Evolutionary conservation across 768 basidiomycete species (phyloP), one percentile per base, ranked within the genome.

Genomic region (Tricholoma saponaceum): DNA sequence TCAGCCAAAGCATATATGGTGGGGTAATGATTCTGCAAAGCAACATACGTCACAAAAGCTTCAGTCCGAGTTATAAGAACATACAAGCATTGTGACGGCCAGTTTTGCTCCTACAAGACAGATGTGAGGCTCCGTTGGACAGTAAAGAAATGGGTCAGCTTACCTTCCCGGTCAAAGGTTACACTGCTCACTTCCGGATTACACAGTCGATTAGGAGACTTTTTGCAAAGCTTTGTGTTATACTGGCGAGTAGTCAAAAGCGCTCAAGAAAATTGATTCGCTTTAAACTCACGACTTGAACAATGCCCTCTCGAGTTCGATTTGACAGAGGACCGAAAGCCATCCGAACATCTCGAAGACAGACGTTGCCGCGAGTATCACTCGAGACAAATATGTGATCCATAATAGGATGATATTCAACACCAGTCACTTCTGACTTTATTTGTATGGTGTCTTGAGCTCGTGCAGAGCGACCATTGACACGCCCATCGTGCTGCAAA

Each of bases 121-220:
- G 8, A 51, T 37, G 52, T 8, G 20, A 43, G 44, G 30, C 37
- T 16, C 4, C n/a, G 46, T 26, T 5, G 33, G 20, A 49, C 20
- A 30, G 49, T 35, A 33, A 35, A 14, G 10, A 7, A 41, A 46
- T 16, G 33, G 20, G 20, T 16, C 7, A 9, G 56, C 76, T 51
- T 51, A 84, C 90, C 90, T 55, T 87, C 80, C 12, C 77, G 74
- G 71, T 92, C 86, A 66, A 90, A 92, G 0, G 70, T 66, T 25
- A 90, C 69, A 63, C 88, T 90, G 56, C 85, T 86, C 13, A 83
- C 73, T 66, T 90, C 89, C 5, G 90, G 88, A 46, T 80, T 80
- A 67, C 76, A 72, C 54, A 87, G 71, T 62, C 74, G 64, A 35
- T 61, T 32, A 16, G 67, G 58, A 8, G 71, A 62, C 52, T 72